These are phyloP conservation scores for Calophaca sinica DNA, from an alignment of 306 rosid species.

Conservation along the genomic window DNA sequence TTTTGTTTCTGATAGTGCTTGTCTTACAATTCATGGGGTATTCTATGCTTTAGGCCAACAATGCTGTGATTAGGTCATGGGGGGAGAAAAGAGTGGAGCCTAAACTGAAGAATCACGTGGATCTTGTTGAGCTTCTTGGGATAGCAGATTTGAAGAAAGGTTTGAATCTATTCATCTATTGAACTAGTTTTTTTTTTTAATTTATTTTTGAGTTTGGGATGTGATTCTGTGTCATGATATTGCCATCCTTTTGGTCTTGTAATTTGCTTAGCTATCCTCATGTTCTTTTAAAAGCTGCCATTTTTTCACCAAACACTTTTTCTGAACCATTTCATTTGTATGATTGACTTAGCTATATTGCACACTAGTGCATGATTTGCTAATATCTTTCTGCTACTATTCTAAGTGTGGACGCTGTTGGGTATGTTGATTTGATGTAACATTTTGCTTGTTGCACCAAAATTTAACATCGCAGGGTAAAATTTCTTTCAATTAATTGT, in stretches of 20 bases:
- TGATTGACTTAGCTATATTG: constrained; percentile 16
- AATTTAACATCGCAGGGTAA: neutral
- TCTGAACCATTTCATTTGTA: neutral
- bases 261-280: neutral
- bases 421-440: neutral
- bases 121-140: constrained; percentile 82
- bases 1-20: neutral
- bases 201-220: neutral
- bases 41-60: constrained; percentile 63
- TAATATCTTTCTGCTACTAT: constrained; percentile 3
- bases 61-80: constrained; percentile 79
- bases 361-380: neutral
- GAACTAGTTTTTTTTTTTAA: neutral
- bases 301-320: neutral
- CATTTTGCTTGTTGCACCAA: constrained; percentile 5
- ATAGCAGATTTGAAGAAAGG: constrained; percentile 83
- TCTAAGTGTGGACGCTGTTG: neutral
- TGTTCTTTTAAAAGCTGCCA: neutral
- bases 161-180: constrained; percentile 22
- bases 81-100: constrained; percentile 86
- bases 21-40: neutral
- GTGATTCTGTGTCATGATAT: neutral
- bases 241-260: neutral
- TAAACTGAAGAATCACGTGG: constrained; percentile 87
- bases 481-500: constrained; percentile 1